A percentile compares a stretch with the other conserved stretches of the same genome.
Conservation (phyloP, 2,329 filamentous ascomycete species). For the Penicillium sp. region DNA sequence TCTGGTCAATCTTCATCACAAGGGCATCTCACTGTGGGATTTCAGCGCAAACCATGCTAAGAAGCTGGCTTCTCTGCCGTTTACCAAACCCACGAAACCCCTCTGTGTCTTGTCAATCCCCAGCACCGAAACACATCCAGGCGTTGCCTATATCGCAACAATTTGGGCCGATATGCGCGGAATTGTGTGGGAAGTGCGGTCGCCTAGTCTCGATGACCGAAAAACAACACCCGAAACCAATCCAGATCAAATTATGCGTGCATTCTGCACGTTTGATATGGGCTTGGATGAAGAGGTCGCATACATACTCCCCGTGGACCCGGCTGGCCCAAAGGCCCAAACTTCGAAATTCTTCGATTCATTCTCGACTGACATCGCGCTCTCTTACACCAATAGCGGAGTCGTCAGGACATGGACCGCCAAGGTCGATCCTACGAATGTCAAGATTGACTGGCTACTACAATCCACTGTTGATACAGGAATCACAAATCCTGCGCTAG, state of each 20-base stretch:
- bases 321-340: conserved; percentile 71
- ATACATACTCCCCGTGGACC: conserved; percentile 78
- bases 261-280: conserved; percentile 73
- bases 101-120: conserved; percentile 77
- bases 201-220: conserved; percentile 51
- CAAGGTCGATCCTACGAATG: conserved; percentile 62
- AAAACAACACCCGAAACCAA: conserved; percentile 29
- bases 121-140: conserved; percentile 57
- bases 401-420: conserved; percentile 84
- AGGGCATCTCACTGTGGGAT: conserved; percentile 76
- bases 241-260: conserved; percentile 52
- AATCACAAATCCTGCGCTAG: conserved; percentile 70
- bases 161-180: conserved; percentile 77
- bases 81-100: conserved; percentile 67
- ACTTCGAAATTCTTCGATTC: conserved; percentile 80
- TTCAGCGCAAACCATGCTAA: conserved; percentile 62
- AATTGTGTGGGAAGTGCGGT: conserved; percentile 74
- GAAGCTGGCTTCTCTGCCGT: conserved; percentile 61
- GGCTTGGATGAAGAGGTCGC: conserved; percentile 55
- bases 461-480: conserved; percentile 82
- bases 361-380: conserved; percentile 81
- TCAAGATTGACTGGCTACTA: conserved; percentile 74
- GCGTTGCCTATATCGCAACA: conserved; percentile 71
- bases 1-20: conserved; percentile 75
- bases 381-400: conserved; percentile 77